Evolutionary conservation across 208 protist genomes (phyloP).

Genomic region (Vickermania spadyakhi): DNA sequence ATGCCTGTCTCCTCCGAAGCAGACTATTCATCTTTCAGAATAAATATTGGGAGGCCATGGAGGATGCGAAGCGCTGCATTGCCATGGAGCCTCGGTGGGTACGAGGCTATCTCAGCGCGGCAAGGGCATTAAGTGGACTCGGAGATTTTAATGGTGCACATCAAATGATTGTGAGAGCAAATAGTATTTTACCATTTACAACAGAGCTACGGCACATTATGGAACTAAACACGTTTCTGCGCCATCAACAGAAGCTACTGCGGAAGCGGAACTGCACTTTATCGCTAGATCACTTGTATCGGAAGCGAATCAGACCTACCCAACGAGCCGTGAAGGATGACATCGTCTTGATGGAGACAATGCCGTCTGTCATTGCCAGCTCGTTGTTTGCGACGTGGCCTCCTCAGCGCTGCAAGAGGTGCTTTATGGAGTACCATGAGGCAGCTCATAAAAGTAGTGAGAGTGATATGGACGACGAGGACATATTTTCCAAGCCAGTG

Average conservation of each 20-base stretch:
- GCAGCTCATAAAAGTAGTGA: not conserved
- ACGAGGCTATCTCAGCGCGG: conserved; percentile 47
- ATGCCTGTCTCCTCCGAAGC: conserved; percentile 52
- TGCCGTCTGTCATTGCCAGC: conserved; percentile 27
- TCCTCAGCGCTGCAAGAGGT: conserved; percentile 11
- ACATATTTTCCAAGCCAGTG: not conserved
- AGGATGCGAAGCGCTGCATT: conserved; percentile 34
- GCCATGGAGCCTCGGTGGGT: conserved; percentile 49
- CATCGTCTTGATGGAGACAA: conserved; percentile 27
- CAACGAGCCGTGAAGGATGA: conserved; percentile 5
- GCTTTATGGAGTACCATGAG: conserved; percentile 38
- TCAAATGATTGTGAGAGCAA: conserved; percentile 18
- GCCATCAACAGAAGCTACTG: conserved; percentile 29
- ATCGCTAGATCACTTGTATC: conserved; percentile 42
- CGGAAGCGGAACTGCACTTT: conserved; percentile 12
- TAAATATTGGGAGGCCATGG: conserved; percentile 31
- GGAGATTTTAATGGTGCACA: conserved; percentile 36
- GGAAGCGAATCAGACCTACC: conserved; percentile 25
- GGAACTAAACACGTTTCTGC: conserved; percentile 47
- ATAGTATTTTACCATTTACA: conserved; percentile 38
- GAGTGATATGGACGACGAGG: not conserved
- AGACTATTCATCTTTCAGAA: conserved; percentile 47
- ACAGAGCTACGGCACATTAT: conserved; percentile 39
- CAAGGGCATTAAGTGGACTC: conserved; percentile 42
- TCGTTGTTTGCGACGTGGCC: conserved; percentile 25